phyloP scores from a whole-genome alignment of 768 basidiomycete species.

The Lepiota venenata region DNA sequence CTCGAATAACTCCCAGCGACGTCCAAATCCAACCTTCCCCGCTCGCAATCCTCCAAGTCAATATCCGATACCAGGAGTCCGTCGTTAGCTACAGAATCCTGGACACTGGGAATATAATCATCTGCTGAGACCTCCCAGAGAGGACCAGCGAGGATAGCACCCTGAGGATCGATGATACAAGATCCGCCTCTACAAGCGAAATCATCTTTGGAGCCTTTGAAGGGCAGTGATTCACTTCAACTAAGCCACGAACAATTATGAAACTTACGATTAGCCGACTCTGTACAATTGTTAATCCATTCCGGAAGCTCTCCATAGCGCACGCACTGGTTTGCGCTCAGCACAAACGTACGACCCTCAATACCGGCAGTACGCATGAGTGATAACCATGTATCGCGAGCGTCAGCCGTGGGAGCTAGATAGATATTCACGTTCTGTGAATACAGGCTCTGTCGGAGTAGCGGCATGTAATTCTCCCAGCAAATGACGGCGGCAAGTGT shows the following conservation, averaged over 20 bases:
- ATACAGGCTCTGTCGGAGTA: slow-evolving; percentile 64
- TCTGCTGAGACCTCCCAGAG: slow-evolving; percentile 47
- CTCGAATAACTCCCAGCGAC: slow-evolving; percentile 60
- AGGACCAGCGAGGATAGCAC: slow-evolving; percentile 58
- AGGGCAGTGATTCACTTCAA: too few species aligned
- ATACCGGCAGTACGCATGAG: slow-evolving; percentile 63
- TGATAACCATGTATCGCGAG: slow-evolving; percentile 50
- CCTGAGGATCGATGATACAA: slow-evolving; percentile 56
- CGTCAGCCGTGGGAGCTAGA: slow-evolving; percentile 66
- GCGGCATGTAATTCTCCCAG: slow-evolving; percentile 72
- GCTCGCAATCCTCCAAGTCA: slow-evolving; percentile 51
- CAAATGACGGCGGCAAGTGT: slow-evolving; percentile 58
- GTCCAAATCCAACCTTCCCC: slow-evolving; percentile 64
- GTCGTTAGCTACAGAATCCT: too few species aligned
- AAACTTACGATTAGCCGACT: slow-evolving; percentile 36
- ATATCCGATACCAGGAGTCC: slow-evolving; percentile 49
- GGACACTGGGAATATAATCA: too few species aligned
- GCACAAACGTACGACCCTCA: slow-evolving; percentile 68
- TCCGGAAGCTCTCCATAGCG: slow-evolving; percentile 51
- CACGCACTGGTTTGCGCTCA: slow-evolving; percentile 59
- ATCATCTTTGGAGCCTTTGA: slow-evolving; percentile 51
- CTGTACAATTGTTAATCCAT: slow-evolving; percentile 33
- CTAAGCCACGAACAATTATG: too few species aligned
- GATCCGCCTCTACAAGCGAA: slow-evolving; percentile 63
- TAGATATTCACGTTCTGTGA: slow-evolving; percentile 56